These are phyloP conservation scores for Physcomitrium patens DNA, from an alignment of 225 moss, liverwort and hornwort genomes.

Conservation along the genomic window DNA sequence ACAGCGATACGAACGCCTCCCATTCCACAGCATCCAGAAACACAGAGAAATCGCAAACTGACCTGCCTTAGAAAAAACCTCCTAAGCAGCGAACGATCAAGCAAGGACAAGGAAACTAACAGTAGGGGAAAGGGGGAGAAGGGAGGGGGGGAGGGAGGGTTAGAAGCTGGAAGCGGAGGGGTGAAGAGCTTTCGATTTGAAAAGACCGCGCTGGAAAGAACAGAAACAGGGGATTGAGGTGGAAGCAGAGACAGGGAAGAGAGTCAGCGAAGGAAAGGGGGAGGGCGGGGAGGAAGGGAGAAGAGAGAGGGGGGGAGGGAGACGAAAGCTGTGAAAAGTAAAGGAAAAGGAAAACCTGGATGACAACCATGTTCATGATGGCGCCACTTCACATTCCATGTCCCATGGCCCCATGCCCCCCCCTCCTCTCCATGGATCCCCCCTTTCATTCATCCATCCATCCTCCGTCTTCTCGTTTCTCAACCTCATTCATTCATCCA, in stretches of 20 bases:
- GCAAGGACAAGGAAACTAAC: neutral
- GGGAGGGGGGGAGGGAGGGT: conserved; percentile 10
- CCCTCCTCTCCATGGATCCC: too few relatives aligned
- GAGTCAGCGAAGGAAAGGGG: too few relatives aligned
- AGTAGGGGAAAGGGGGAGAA: neutral
- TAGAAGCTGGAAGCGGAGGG: neutral
- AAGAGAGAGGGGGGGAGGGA: neutral
- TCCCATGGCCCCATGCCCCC: neutral
- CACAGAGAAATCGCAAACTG: conserved; percentile 25
- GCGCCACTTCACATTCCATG: neutral
- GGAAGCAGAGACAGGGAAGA: neutral
- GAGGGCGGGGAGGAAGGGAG: too few relatives aligned
- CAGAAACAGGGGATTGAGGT: conserved; percentile 11
- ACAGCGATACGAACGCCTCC: conserved; percentile 1
- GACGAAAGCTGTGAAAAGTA: conserved; percentile 8
- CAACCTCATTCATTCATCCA: too few relatives aligned
- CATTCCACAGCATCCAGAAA: conserved; percentile 11
- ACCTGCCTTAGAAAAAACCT: conserved; percentile 24
- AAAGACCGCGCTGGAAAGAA: neutral
- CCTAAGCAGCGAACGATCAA: conserved; percentile 17
- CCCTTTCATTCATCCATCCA: too few relatives aligned
- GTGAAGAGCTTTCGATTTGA: neutral
- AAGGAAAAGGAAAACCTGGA: neutral
- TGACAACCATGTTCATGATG: neutral
- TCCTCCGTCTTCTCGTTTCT: too few relatives aligned